A percentile compares a stretch with the other conserved stretches of the same genome.
phyloP scores from a whole-genome alignment of 495 filamentous ascomycete species.

The Penicillium argentinense region DNA sequence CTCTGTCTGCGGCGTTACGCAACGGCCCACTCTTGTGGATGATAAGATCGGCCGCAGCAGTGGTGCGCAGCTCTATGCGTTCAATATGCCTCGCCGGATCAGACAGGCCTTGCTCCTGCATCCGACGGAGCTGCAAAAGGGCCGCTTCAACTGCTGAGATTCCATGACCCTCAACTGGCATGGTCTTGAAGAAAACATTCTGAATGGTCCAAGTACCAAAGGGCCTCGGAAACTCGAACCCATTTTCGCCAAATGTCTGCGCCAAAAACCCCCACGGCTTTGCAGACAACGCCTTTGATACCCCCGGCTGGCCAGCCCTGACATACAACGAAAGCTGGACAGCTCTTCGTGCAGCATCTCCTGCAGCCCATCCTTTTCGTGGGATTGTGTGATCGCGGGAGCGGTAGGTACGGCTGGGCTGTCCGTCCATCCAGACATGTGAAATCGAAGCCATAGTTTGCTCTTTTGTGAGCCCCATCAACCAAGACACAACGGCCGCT shows the following conservation, averaged over 20 bases:
- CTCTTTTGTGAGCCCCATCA: constrained; percentile 33
- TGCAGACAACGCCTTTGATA: constrained; percentile 30
- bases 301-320: constrained; percentile 35
- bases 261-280: constrained; percentile 40
- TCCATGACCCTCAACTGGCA: constrained; percentile 41
- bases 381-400: constrained; percentile 35
- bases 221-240: constrained; percentile 26
- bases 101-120: constrained; percentile 8
- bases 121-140: constrained; percentile 14
- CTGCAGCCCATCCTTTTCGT: constrained; percentile 50
- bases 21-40: constrained; percentile 41
- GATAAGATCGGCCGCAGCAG: constrained; percentile 35
- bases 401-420: constrained; percentile 37
- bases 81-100: constrained; percentile 21
- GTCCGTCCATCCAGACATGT: constrained; percentile 41
- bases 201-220: constrained; percentile 36
- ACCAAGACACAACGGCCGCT: constrained; percentile 33
- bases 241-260: constrained; percentile 23
- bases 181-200: constrained; percentile 40
- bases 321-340: constrained; percentile 40
- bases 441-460: constrained; percentile 38
- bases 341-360: constrained; percentile 44
- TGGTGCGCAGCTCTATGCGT: constrained; percentile 33
- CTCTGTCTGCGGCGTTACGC: constrained; percentile 44
- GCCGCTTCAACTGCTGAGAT: constrained; percentile 41